Percentiles rank a stretch among this genome's conserved stretches.
phyloP scores from a whole-genome alignment of 2,329 filamentous ascomycete species.

The Chaetomiaceae sp. region DNA sequence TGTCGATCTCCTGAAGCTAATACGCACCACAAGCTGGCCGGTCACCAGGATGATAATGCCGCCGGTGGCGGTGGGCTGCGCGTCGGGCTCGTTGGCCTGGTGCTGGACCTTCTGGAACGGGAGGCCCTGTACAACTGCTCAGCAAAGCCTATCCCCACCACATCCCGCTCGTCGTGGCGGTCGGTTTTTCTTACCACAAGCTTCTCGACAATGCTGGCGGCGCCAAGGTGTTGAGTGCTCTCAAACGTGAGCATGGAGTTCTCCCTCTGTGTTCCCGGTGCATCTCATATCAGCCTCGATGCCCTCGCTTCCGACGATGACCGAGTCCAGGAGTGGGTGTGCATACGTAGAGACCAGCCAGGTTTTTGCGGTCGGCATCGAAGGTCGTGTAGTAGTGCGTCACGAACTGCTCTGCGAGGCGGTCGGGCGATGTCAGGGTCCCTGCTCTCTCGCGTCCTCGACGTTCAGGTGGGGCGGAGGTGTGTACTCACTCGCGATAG shows the following conservation, averaged over 20 bases:
- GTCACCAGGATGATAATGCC: slow-evolving; percentile 85
- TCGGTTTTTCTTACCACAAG: slow-evolving; percentile 59
- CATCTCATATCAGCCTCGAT: neutral
- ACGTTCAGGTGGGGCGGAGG: neutral
- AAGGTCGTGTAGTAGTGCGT: slow-evolving; percentile 88
- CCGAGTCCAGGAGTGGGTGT: neutral
- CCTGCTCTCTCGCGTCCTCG: neutral
- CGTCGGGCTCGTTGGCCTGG: slow-evolving; percentile 70
- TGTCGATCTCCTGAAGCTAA: neutral
- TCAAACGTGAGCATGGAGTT: slow-evolving; percentile 95
- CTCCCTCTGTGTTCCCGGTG: slow-evolving; percentile 53
- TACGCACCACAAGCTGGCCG: slow-evolving; percentile 72
- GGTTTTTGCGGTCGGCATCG: slow-evolving; percentile 62
- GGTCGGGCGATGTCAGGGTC: slow-evolving; percentile 8
- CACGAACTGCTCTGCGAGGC: slow-evolving; percentile 71
- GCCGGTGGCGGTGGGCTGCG: slow-evolving; percentile 69
- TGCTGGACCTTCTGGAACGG: slow-evolving; percentile 81
- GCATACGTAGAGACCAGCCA: slow-evolving; percentile 76
- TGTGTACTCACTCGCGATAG: slow-evolving; percentile 42
- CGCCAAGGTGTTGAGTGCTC: slow-evolving; percentile 61
- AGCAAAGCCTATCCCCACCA: slow-evolving; percentile 12
- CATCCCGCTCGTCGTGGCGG: no score
- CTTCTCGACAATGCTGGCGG: slow-evolving; percentile 69
- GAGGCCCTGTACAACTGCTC: slow-evolving; percentile 51
- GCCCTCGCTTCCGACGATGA: no score